Evolutionary conservation across 257 asterid species (phyloP).

Genomic region (Perilla frutescens): DNA sequence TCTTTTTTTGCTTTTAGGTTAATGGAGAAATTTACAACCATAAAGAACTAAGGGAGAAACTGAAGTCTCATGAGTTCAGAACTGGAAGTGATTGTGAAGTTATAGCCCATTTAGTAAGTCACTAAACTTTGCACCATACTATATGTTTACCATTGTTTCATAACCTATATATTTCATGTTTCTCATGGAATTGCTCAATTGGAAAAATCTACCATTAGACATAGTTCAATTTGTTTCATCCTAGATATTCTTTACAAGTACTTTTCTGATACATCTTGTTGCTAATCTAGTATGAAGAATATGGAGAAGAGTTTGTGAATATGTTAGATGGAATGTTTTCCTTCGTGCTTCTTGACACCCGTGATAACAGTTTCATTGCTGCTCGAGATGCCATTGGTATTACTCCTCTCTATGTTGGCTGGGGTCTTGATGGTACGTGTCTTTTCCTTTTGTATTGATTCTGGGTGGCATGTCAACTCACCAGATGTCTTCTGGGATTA

Average conservation of each 20-base stretch:
- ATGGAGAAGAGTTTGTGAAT: constrained; percentile 92
- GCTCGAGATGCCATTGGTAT: constrained; percentile 99
- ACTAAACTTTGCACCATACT: constrained; percentile 18
- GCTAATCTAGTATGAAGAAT: constrained; percentile 82
- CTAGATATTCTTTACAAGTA: constrained; percentile 11
- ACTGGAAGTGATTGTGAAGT: constrained; percentile 99
- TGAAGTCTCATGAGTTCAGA: constrained; percentile 77
- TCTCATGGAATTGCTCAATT: constrained; percentile 26
- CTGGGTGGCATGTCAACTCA: constrained; percentile 24
- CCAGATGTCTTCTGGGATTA: constrained; percentile 13
- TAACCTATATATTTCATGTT: constrained; percentile 1
- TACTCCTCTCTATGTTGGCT: constrained; percentile 95
- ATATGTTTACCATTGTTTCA: neutral
- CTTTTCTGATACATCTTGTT: constrained; percentile 31
- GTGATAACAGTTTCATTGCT: constrained; percentile 94
- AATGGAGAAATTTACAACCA: constrained; percentile 99
- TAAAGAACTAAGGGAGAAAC: constrained; percentile 66
- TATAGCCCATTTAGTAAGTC: constrained; percentile 95
- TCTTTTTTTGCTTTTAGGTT: constrained; percentile 59
- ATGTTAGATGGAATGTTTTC: constrained; percentile 99
- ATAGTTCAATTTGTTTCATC: neutral
- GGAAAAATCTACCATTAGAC: neutral
- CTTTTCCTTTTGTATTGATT: constrained; percentile 20
- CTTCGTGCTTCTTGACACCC: constrained; percentile 98
- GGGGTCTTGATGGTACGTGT: constrained; percentile 97